Conservation (phyloP, 768 basidiomycete species). For the Kwoniella dendrophila region DNA sequence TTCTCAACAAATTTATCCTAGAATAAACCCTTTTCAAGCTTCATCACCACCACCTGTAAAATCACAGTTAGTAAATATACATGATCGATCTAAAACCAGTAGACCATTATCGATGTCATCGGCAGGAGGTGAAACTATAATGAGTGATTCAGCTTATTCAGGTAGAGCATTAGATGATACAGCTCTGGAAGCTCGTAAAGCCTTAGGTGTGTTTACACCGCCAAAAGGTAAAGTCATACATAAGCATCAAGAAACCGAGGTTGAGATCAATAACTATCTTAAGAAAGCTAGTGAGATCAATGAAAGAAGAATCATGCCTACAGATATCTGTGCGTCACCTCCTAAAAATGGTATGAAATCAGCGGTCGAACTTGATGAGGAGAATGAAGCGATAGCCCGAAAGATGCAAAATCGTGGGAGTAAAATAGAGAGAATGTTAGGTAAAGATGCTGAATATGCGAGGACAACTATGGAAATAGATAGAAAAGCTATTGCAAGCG, state of each 20-base stretch:
- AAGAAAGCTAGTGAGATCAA: conserved; percentile 31
- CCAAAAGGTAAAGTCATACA: conserved; percentile 21
- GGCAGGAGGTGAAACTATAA: conserved; percentile 18
- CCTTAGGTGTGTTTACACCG: conserved; percentile 24
- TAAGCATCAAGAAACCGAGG: conserved; percentile 32
- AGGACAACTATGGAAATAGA: conserved; percentile 34
- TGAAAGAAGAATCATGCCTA: conserved; percentile 32
- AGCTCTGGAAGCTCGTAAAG: conserved; percentile 16
- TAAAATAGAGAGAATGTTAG: conserved; percentile 41
- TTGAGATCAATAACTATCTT: conserved; percentile 31
- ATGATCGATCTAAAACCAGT: not conserved
- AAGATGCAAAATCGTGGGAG: conserved; percentile 9
- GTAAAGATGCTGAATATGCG: conserved; percentile 39
- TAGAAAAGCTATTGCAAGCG: conserved; percentile 7
- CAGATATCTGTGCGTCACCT: conserved; percentile 1
- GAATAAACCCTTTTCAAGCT: not conserved
- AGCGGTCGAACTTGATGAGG: conserved; percentile 2
- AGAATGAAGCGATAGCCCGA: not conserved
- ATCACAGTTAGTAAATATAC: no score
- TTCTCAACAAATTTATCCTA: not conserved
- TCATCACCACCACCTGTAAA: conserved; percentile 5
- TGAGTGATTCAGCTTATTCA: conserved; percentile 25
- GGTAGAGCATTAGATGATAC: conserved; percentile 20
- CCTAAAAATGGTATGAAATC: not conserved
- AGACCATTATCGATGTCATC: conserved; percentile 34